A percentile compares a stretch with the other conserved stretches of the same genome.
Conservation (phyloP, 345 rosid genomes). For the Populus nigra region DNA sequence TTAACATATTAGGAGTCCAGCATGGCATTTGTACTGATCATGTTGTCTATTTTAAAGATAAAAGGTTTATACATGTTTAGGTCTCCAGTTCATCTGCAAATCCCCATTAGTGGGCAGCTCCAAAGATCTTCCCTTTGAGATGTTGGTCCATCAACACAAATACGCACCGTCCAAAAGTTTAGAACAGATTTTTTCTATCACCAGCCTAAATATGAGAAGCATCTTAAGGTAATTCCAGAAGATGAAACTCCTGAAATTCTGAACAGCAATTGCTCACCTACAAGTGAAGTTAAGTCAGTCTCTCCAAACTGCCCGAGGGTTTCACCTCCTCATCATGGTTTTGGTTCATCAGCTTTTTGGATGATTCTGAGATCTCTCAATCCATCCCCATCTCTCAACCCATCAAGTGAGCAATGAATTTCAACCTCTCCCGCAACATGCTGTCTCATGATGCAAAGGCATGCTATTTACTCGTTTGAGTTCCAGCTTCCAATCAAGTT, state of each 20-base stretch:
- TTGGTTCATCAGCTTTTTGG: slow-evolving; percentile 22
- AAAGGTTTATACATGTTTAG: neutral
- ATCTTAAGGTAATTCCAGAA: slow-evolving; percentile 33
- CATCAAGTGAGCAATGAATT: slow-evolving; percentile 18
- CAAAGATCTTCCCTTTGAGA: slow-evolving; percentile 12
- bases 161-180: slow-evolving; percentile 17
- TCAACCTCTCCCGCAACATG: neutral
- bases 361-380: slow-evolving; percentile 41
- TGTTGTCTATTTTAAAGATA: neutral
- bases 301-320: slow-evolving; percentile 38
- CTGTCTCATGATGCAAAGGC: neutral
- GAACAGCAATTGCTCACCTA: slow-evolving; percentile 13
- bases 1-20: neutral
- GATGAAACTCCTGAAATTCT: slow-evolving; percentile 24
- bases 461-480: neutral
- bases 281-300: slow-evolving; percentile 19
- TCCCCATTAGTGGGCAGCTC: slow-evolving; percentile 17
- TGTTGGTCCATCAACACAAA: slow-evolving; percentile 13
- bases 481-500: neutral
- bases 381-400: slow-evolving; percentile 32
- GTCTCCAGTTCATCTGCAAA: slow-evolving; percentile 14
- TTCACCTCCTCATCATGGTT: slow-evolving; percentile 33
- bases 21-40: neutral
- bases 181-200: slow-evolving; percentile 4
- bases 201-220: slow-evolving; percentile 23